A percentile compares a stretch with the other conserved stretches of the same genome.
These are phyloP conservation scores for Phaeosphaeria sp. DNA, from an alignment of 2,329 filamentous ascomycete species.

Conservation along the genomic window DNA sequence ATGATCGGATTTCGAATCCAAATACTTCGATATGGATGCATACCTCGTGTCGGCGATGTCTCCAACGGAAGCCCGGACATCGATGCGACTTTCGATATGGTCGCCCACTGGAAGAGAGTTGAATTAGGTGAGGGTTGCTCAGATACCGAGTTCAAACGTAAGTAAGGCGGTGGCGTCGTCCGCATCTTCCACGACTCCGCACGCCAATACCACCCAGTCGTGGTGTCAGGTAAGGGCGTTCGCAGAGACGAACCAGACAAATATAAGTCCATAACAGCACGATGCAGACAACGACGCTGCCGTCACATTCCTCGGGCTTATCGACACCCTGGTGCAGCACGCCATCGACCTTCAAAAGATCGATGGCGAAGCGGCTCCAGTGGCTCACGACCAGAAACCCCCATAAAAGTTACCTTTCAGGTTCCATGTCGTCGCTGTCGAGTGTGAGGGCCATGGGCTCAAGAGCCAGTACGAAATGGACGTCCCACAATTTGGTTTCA, in stretches of 20 bases:
- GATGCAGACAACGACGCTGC: not conserved
- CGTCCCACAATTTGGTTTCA: not conserved
- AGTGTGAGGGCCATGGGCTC: not conserved
- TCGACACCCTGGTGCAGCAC: not conserved
- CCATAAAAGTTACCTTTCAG: not conserved
- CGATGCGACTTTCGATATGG: not conserved
- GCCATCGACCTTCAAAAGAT: not conserved
- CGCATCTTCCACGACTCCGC: not conserved
- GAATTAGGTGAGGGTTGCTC: not conserved
- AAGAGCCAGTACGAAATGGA: not conserved
- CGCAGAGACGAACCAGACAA: not conserved
- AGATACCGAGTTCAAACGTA: not conserved
- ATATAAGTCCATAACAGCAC: not conserved
- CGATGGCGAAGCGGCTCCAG: not conserved
- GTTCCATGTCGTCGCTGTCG: not conserved
- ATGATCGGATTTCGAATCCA: too few species aligned
- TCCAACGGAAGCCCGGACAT: too few species aligned
- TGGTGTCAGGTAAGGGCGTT: not conserved
- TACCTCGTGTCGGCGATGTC: too few species aligned
- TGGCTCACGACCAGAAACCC: too few species aligned
- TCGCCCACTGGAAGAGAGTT: not conserved
- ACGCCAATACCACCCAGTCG: not conserved
- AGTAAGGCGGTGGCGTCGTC: not conserved
- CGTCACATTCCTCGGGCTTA: not conserved
- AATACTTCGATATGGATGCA: too few species aligned